Evolutionary conservation across 176 grass and related monocot species (phyloP).

Genomic region (Triticum timopheevii): DNA sequence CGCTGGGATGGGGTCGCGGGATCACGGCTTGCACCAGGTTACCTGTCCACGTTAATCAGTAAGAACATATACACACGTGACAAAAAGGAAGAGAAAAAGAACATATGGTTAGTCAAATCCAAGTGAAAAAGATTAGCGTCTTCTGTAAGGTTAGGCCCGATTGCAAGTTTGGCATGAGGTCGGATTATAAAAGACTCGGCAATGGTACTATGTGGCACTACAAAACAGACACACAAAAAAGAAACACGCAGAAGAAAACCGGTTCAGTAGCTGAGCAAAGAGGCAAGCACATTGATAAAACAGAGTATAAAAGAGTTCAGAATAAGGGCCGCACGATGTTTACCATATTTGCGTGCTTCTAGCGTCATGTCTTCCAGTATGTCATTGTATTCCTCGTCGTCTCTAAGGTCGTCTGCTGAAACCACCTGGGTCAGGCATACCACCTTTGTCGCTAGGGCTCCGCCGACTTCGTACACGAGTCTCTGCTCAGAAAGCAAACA

Average conservation of each 20-base stretch:
- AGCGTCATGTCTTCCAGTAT: slow-evolving; percentile 95
- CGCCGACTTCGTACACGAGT: slow-evolving; percentile 76
- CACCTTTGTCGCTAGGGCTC: slow-evolving; percentile 70
- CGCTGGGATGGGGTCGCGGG: slow-evolving; percentile 67
- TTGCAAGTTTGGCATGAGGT: slow-evolving; percentile 68
- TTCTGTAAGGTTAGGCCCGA: slow-evolving; percentile 51
- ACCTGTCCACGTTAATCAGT: slow-evolving; percentile 55
- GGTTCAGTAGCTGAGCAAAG: slow-evolving; percentile 51
- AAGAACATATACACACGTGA: not conserved
- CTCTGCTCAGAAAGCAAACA: slow-evolving; percentile 42
- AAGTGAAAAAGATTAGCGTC: slow-evolving; percentile 37
- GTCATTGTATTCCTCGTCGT: slow-evolving; percentile 82
- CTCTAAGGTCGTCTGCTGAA: slow-evolving; percentile 61
- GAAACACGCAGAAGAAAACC: slow-evolving; percentile 49
- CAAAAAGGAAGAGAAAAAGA: not conserved
- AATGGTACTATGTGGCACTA: slow-evolving; percentile 51
- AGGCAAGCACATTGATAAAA: slow-evolving; percentile 10
- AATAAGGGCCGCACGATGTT: not conserved
- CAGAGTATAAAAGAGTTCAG: not conserved
- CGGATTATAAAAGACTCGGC: slow-evolving; percentile 61
- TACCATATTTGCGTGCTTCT: slow-evolving; percentile 86
- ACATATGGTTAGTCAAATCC: slow-evolving; percentile 27
- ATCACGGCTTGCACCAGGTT: slow-evolving; percentile 87
- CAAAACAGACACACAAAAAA: slow-evolving; percentile 48
- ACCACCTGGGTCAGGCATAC: slow-evolving; percentile 85